Conservation (phyloP, 2,329 filamentous ascomycete genomes). For the Fusarium fujikuroi region DNA sequence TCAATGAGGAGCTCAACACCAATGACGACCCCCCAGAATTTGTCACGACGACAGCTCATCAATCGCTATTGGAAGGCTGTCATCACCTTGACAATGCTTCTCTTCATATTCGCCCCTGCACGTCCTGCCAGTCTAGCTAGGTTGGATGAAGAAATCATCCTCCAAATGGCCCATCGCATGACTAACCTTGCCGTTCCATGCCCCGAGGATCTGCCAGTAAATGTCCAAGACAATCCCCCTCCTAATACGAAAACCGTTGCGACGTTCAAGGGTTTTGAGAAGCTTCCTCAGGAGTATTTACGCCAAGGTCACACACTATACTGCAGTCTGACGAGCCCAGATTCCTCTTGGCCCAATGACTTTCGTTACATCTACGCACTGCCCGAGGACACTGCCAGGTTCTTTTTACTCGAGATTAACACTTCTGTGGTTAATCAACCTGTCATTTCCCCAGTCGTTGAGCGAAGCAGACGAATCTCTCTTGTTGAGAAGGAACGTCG, state of each 20-base stretch:
- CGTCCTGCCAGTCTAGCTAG: neutral
- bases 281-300: neutral
- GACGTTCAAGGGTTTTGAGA: neutral
- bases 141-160: neutral
- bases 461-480: neutral
- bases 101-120: neutral
- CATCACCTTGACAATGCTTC: neutral
- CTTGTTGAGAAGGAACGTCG: neutral
- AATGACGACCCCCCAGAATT: neutral
- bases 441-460: neutral
- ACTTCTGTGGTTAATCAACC: neutral
- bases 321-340: neutral
- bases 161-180: neutral
- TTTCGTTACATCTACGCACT: neutral
- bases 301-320: neutral
- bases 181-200: neutral
- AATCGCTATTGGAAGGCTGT: neutral
- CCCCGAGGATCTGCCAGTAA: accelerated
- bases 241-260: neutral
- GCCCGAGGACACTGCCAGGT: neutral
- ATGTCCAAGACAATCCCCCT: no score
- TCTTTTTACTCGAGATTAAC: neutral
- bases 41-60: neutral
- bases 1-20: neutral
- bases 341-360: neutral